A percentile compares a stretch with the other conserved stretches of the same genome.
Evolutionary conservation across 176 grass and related monocot species (phyloP).

Genomic region (Aegilops bicornis): DNA sequence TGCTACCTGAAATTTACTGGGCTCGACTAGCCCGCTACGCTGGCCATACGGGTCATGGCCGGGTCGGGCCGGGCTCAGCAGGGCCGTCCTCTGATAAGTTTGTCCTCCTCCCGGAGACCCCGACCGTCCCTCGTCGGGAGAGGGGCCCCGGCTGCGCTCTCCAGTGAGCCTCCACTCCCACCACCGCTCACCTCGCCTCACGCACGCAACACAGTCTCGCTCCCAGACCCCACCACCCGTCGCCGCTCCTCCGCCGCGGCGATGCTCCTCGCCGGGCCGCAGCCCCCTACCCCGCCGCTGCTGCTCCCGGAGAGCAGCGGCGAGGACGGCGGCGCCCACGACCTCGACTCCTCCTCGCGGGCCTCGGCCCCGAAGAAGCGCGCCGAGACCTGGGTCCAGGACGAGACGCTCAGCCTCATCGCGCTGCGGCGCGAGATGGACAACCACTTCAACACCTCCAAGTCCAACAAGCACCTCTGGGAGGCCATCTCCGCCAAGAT

Average conservation of each 20-base stretch:
- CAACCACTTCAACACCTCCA: slow-evolving; percentile 88
- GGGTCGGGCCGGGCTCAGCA: background rate
- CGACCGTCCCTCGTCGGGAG: slow-evolving; percentile 8
- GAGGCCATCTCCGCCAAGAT: slow-evolving; percentile 92
- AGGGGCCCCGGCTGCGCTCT: slow-evolving; percentile 4
- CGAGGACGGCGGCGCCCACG: slow-evolving; percentile 56
- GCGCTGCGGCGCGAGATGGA: slow-evolving; percentile 79
- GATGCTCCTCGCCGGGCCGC: slow-evolving; percentile 59
- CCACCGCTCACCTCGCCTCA: background rate
- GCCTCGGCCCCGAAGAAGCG: slow-evolving; percentile 80
- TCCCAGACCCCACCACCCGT: background rate
- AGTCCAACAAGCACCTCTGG: slow-evolving; percentile 99
- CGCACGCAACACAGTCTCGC: slow-evolving; percentile 5
- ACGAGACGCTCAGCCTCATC: slow-evolving; percentile 88
- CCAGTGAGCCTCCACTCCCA: slow-evolving; percentile 7
- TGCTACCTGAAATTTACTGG: background rate
- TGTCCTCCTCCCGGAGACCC: background rate
- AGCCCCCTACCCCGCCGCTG: slow-evolving; percentile 47
- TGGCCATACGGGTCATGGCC: background rate
- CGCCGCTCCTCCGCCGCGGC: slow-evolving; percentile 20
- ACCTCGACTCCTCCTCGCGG: slow-evolving; percentile 52
- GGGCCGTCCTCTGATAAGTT: background rate
- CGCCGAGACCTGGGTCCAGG: slow-evolving; percentile 94
- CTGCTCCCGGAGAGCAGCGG: slow-evolving; percentile 69
- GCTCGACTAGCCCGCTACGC: background rate